A percentile compares a stretch with the other conserved stretches of the same genome.
phyloP scores from a whole-genome alignment of 2,329 filamentous ascomycete genomes.

The Alternaria sp. region DNA sequence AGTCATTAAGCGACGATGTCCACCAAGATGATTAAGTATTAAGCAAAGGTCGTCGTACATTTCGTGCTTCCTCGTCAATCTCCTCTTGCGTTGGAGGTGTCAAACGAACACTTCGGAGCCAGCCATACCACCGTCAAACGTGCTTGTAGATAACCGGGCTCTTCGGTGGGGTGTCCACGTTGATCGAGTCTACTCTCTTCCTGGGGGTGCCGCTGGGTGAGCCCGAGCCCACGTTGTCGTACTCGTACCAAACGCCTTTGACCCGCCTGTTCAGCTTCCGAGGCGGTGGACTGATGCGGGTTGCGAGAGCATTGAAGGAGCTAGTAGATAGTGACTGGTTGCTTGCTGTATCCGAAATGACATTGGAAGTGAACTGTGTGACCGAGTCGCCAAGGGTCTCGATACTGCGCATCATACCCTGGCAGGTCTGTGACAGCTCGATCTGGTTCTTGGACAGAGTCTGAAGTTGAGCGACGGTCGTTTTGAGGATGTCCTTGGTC shows the following conservation, averaged over 20 bases:
- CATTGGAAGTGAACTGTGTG: constrained; percentile 17
- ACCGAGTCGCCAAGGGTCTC: constrained; percentile 28
- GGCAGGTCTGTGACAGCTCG: constrained; percentile 37
- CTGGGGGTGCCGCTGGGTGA: constrained; percentile 14
- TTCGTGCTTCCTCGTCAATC: background rate
- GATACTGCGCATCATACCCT: constrained; percentile 38
- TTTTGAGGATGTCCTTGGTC: constrained; percentile 33
- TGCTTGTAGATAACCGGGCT: constrained; percentile 22
- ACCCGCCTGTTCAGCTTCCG: constrained; percentile 43
- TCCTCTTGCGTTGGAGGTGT: background rate
- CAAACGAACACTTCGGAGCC: background rate
- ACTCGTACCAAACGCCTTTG: constrained; percentile 48
- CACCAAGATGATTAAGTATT: background rate
- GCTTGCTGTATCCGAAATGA: constrained; percentile 24
- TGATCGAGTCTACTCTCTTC: constrained; percentile 23
- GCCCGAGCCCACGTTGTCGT: constrained; percentile 27
- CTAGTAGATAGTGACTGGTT: constrained; percentile 10
- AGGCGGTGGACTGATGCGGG: constrained; percentile 36
- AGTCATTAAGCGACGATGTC: background rate
- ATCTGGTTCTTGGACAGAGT: constrained; percentile 35
- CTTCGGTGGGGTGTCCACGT: constrained; percentile 32
- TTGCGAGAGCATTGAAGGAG: constrained; percentile 21
- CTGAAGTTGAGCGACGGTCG: constrained; percentile 37
- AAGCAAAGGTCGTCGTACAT: background rate
- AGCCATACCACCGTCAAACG: constrained; percentile 3